Base-by-base conservation (phyloP, 768 basidiomycete species). In the Lanmaoa rubissima region DNA sequence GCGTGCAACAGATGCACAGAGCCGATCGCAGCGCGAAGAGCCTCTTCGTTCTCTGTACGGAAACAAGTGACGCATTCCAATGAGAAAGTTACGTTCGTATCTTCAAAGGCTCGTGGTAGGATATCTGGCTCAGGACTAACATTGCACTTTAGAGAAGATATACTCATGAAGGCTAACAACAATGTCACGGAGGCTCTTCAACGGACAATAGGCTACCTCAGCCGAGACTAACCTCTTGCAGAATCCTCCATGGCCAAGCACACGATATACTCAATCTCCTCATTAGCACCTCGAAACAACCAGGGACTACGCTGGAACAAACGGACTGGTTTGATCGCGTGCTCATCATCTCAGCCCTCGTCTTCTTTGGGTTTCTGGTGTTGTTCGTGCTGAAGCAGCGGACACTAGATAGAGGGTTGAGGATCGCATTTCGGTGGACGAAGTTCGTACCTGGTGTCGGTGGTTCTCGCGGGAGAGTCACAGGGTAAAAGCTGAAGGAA, bases 321-420 rank as follows among this genome's bases (percentile, higher is more conserved):
- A 83, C 94, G 16, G 95, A 98, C 76, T 88, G 90, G 85, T 76
- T 95, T 19, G 97, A 99, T 75, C 88, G 94, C 7, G 69, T 97
- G 31, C 75, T 98, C 59, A 88, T 99, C 64, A 74, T 94, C 53
- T 78, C 85, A 2, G 91, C 84, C 0, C 83, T 98, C 36, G 68
- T 78, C 12, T 91, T 98, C 71, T 99, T 99, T 76, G 59, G 86
- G 55, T 82, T 94, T 17, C 87, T 91, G 32, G 85, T 94, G 8
- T 79, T 88, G 26, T 95, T 91, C 64, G 88, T 99, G 61, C 65
- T 98, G 65, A 93, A 97, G 73, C 86, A 94, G 55, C 82, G 97
- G 16, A 75, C 97, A 46, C 61, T 98, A 36, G 92, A 96, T 68
- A 82, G 85, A 36, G 84, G 90, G 3, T 59, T 96, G 26, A 78